Conservation (phyloP, 2,329 filamentous ascomycete genomes). For the Paraphoma sp. region DNA sequence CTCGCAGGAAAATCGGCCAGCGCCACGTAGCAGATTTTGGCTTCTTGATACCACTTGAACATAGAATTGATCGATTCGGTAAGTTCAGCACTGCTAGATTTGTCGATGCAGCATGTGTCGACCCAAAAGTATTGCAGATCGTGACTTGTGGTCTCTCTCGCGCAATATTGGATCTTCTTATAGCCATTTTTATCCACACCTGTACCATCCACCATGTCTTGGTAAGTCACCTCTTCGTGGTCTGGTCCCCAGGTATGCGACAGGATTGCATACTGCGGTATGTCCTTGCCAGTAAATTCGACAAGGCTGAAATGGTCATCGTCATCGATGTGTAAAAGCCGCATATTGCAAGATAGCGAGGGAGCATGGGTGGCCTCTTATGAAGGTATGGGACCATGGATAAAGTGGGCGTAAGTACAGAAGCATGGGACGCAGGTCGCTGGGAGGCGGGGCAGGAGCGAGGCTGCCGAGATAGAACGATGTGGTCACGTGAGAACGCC, state of each 20-base stretch:
- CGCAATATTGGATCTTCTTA: constrained; percentile 18
- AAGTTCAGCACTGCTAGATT: constrained; percentile 12
- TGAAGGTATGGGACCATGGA: neutral
- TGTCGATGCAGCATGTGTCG: constrained; percentile 27
- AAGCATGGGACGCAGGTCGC: neutral
- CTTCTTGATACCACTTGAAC: constrained; percentile 19
- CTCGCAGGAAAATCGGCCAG: constrained; percentile 9
- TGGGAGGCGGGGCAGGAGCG: neutral
- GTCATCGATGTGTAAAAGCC: constrained; percentile 13
- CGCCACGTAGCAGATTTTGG: constrained; percentile 16
- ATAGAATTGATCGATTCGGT: constrained; percentile 23
- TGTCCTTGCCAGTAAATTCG: neutral
- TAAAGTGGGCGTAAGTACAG: neutral
- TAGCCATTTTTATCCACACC: constrained; percentile 7
- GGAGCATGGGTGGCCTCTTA: neutral
- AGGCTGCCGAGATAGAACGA: neutral
- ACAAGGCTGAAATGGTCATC: constrained; percentile 10
- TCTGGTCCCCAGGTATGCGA: constrained; percentile 20
- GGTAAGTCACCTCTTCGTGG: constrained; percentile 17
- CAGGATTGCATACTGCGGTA: constrained; percentile 20
- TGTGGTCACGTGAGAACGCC: neutral
- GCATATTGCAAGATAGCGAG: constrained; percentile 1
- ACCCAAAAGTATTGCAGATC: constrained; percentile 18
- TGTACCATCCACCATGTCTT: constrained; percentile 3
- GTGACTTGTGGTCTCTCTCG: constrained; percentile 12